Evolutionary conservation across 148 eudicot genomes (phyloP).

Genomic region (Amaranthus hypochondriacus): DNA sequence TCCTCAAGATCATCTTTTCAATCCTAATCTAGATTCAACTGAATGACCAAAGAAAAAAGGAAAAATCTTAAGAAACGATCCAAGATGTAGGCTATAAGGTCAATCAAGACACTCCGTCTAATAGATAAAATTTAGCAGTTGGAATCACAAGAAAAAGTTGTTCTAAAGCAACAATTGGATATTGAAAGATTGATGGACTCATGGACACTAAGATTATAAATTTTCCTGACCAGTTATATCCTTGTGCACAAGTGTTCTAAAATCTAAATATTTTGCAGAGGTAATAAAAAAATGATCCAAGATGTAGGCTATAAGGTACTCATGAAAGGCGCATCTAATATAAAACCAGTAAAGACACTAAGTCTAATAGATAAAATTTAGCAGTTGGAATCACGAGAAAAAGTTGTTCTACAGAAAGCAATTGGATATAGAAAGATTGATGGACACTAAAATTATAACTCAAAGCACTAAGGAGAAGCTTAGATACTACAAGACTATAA

Average conservation of each 20-base stretch:
- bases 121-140: background rate
- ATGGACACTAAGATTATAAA: background rate
- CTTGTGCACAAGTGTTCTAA: too few relatives aligned
- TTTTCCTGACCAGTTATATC: background rate
- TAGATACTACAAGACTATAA: background rate
- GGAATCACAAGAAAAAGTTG: background rate
- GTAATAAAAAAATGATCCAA: background rate
- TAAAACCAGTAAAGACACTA: background rate
- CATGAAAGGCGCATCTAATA: background rate
- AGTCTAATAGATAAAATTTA: background rate
- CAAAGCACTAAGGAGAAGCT: background rate
- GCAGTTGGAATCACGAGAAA: background rate
- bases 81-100: conserved; percentile 1
- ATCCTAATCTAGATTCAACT: conserved; percentile 31
- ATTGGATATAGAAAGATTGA: too few relatives aligned
- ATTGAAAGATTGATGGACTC: too few relatives aligned
- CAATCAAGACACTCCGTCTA: background rate
- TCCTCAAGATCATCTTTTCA: conserved; percentile 27
- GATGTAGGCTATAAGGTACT: background rate
- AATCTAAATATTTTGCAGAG: too few relatives aligned
- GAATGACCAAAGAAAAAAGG: conserved; percentile 15
- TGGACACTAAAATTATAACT: background rate
- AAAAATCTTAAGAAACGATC: conserved; percentile 1
- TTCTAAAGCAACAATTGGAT: too few relatives aligned
- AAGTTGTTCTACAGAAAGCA: too few relatives aligned